A percentile compares a stretch with the other conserved stretches of the same genome.
Evolutionary conservation across 192 early-diverging fungal genomes (phyloP).

Genomic region (Diversispora eburnea): DNA sequence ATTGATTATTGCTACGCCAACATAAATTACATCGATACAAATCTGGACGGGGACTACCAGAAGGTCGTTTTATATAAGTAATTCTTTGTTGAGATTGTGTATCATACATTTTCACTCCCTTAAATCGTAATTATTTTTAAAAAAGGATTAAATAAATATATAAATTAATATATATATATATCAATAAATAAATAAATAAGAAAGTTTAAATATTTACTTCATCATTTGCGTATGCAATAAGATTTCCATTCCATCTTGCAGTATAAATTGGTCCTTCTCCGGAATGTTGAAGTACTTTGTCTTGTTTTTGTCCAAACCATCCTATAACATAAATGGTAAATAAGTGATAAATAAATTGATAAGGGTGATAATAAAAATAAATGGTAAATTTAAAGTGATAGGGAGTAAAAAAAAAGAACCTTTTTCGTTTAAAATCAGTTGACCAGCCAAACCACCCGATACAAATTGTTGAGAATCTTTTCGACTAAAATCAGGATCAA

Average conservation of each 20-base stretch:
- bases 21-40: slow-evolving; percentile 82
- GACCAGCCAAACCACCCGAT: slow-evolving; percentile 87
- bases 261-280: slow-evolving; percentile 88
- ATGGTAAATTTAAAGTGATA: neutral
- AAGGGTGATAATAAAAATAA: neutral
- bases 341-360: neutral
- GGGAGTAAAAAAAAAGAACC: slow-evolving; percentile 36
- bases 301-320: slow-evolving; percentile 79
- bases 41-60: slow-evolving; percentile 75
- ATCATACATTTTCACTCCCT: slow-evolving; percentile 84
- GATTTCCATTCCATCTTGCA: slow-evolving; percentile 76
- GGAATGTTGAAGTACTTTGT: slow-evolving; percentile 70
- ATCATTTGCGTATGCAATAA: slow-evolving; percentile 96
- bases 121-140: neutral
- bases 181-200: neutral
- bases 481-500: slow-evolving; percentile 84
- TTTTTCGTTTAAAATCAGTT: slow-evolving; percentile 83
- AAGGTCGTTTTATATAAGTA: slow-evolving; percentile 78
- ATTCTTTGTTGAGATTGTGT: slow-evolving; percentile 65
- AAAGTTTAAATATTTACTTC: slow-evolving; percentile 29
- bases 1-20: slow-evolving; percentile 75
- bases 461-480: slow-evolving; percentile 76
- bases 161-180: too few relatives aligned
- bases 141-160: neutral
- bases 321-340: slow-evolving; percentile 34